Conservation (phyloP, 1,284 basidiomycete genomes). For the Bondarzewia mesenterica region DNA sequence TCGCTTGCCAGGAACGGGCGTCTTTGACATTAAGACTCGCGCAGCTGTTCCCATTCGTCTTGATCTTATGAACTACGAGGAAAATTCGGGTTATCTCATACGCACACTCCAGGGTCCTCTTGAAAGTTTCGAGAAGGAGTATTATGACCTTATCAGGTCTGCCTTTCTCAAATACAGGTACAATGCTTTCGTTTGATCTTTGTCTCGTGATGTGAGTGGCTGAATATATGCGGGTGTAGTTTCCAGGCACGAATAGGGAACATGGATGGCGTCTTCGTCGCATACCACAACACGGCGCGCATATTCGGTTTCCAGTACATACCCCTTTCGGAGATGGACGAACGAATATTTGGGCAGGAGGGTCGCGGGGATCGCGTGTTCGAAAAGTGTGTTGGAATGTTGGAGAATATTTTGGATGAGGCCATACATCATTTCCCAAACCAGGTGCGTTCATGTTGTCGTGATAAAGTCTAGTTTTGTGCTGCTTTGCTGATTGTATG, state of each 20-base stretch:
- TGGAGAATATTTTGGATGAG: slow-evolving; percentile 67
- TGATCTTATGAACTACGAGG: slow-evolving; percentile 82
- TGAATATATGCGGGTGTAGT: slow-evolving; percentile 27
- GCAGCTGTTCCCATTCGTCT: slow-evolving; percentile 81
- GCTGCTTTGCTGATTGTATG: background rate
- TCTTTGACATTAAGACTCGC: slow-evolving; percentile 96
- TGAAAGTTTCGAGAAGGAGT: slow-evolving; percentile 83
- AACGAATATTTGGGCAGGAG: slow-evolving; percentile 61
- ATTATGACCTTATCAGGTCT: slow-evolving; percentile 87
- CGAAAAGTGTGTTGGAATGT: slow-evolving; percentile 61
- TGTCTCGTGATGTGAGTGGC: background rate
- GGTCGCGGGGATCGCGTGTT: slow-evolving; percentile 72
- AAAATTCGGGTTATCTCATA: slow-evolving; percentile 76
- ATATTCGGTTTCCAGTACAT: slow-evolving; percentile 97
- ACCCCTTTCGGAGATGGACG: slow-evolving; percentile 83
- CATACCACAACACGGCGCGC: slow-evolving; percentile 87
- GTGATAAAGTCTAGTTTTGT: background rate
- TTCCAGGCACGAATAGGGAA: slow-evolving; percentile 95
- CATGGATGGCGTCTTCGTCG: slow-evolving; percentile 96
- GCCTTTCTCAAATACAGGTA: slow-evolving; percentile 94
- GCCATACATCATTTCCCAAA: slow-evolving; percentile 58
- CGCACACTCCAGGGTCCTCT: slow-evolving; percentile 48
- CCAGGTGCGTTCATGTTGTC: slow-evolving; percentile 37
- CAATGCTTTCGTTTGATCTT: slow-evolving; percentile 11
- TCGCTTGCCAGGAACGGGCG: slow-evolving; percentile 80